Evolutionary conservation across 116 monocot species (phyloP).

Genomic region (Phalaenopsis hybrid): DNA sequence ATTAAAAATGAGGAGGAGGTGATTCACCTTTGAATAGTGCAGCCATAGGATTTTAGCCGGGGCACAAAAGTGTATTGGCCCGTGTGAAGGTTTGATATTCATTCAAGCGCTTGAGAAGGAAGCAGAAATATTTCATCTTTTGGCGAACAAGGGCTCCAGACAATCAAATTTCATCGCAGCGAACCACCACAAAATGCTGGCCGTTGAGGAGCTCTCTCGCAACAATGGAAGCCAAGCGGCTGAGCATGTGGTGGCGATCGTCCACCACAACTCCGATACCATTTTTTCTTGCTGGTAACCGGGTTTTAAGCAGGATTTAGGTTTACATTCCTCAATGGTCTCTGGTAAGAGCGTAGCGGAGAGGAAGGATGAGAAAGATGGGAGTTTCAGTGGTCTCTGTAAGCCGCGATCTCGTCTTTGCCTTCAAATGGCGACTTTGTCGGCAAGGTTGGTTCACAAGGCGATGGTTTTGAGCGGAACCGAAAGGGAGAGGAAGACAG

Average conservation of each 20-base stretch:
- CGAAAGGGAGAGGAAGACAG: too few relatives aligned
- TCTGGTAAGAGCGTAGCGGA: too few relatives aligned
- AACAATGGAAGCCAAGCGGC: conserved; percentile 55
- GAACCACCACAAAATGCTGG: conserved; percentile 47
- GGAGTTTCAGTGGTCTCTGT: too few relatives aligned
- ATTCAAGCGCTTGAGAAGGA: conserved; percentile 42
- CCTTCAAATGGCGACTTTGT: too few relatives aligned
- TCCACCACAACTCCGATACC: conserved; percentile 92
- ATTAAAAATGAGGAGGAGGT: not conserved
- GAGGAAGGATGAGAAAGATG: too few relatives aligned
- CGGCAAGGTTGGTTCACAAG: too few relatives aligned
- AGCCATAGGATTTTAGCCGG: conserved; percentile 58
- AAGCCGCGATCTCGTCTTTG: too few relatives aligned
- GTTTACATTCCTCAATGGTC: too few relatives aligned
- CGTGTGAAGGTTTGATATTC: conserved; percentile 73
- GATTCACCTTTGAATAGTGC: conserved; percentile 46
- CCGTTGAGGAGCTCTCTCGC: conserved; percentile 68
- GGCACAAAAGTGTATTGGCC: conserved; percentile 64
- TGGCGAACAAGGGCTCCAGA: conserved; percentile 61
- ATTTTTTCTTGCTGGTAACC: conserved; percentile 14
- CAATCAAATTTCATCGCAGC: conserved; percentile 66
- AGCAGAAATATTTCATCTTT: conserved; percentile 63
- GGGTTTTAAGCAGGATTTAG: not conserved
- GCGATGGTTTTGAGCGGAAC: too few relatives aligned
- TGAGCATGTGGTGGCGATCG: conserved; percentile 83